Base-by-base conservation (phyloP, 148 eudicot genomes). In the Rhododendron griersonianum region DNA sequence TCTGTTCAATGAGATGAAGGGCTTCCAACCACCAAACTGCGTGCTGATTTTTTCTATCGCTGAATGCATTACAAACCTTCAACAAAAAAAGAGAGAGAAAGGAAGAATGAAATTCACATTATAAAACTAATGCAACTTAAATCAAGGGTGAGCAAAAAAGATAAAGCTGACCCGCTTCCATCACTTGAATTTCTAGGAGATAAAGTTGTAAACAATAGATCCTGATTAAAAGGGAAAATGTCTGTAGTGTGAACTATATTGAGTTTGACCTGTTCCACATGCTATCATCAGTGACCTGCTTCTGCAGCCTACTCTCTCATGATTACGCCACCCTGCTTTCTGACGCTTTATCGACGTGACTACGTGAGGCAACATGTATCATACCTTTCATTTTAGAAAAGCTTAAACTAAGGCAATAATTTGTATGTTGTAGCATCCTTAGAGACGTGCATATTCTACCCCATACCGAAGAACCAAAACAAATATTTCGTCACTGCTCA, bases 21-120 rank as follows among this genome's bases (percentile, higher is more conserved):
- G 95, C 91, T 80, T 91, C 98, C 81, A 93, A 87, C 99, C 99
- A 96, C 99, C 99, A 96, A 77, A 90, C 85, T 47, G 90, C 71
- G 39, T 92, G 84, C 81, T 89, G 89, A 79, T 88, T 73, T 84
- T 90, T 89, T 81, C 88, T 91, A 57, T 92, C 90, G 19, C 78
- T 86, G 78, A 89, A 82, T 61, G 88, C 87, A 61, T 91, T 88
- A 85, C 84, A 79, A 18, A 96, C 96, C 99, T 96, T 87, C 84
- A 87, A 88, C 37, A 30, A 69, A 87, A 87, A 48, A 84, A 78
- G 21, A 37, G 71, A 86, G 39, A 21, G 61, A 30, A 28, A 5
- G 41, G 59, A 65, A 55, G 80, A 74, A 82, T 50, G 55, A 2
- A 83, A 53, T 10, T 61, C 75, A 83, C 57, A 61, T 78, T 48